Conservation (phyloP, 345 rosid species). For the Lagerstroemia speciosa region DNA sequence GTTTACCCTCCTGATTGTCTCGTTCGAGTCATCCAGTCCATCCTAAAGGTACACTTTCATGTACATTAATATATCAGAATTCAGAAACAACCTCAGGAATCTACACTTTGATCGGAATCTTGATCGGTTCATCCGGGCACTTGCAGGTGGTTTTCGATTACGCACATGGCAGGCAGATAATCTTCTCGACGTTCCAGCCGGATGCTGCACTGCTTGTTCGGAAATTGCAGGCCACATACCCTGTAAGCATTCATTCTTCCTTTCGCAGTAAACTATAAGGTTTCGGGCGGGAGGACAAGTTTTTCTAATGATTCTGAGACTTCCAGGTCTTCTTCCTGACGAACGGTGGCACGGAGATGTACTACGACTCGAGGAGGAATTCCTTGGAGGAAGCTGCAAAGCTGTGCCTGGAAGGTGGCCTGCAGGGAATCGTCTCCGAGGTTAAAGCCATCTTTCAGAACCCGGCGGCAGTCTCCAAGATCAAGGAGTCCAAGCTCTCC, state of each 20-base stretch:
- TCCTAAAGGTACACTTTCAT: slow-evolving; percentile 23
- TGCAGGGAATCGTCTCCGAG: slow-evolving; percentile 82
- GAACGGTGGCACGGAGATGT: slow-evolving; percentile 46
- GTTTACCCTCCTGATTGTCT: slow-evolving; percentile 55
- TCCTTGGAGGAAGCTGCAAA: slow-evolving; percentile 79
- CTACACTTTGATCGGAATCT: not conserved
- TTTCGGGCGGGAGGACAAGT: not conserved
- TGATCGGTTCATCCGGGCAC: not conserved
- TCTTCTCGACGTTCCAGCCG: slow-evolving; percentile 89
- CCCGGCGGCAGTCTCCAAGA: slow-evolving; percentile 60
- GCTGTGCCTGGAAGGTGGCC: slow-evolving; percentile 65
- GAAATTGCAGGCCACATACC: slow-evolving; percentile 63
- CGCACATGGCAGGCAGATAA: slow-evolving; percentile 54
- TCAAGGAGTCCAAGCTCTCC: slow-evolving; percentile 78
- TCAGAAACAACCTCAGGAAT: no score
- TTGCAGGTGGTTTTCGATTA: slow-evolving; percentile 40
- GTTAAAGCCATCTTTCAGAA: slow-evolving; percentile 68
- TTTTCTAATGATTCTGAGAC: not conserved
- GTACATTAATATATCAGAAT: no score
- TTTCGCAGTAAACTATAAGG: not conserved
- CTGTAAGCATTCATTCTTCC: slow-evolving; percentile 33
- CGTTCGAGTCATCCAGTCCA: slow-evolving; percentile 45
- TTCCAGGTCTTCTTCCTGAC: slow-evolving; percentile 77
- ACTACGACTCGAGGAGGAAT: slow-evolving; percentile 66
- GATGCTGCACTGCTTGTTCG: slow-evolving; percentile 69